Conservation (phyloP, 345 rosid species). For the Arabidopsis arenosa region DNA sequence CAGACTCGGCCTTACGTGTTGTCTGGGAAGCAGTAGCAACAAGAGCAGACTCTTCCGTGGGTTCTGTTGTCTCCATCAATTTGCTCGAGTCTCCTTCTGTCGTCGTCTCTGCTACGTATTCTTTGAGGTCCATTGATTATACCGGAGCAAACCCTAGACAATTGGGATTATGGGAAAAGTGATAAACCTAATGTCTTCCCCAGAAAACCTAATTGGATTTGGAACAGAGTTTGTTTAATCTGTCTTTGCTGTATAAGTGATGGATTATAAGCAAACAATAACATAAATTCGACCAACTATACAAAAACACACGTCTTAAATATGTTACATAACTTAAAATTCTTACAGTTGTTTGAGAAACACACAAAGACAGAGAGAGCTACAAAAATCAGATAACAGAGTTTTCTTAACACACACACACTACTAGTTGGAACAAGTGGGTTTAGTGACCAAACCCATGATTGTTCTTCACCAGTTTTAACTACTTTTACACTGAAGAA, state of each 20-base stretch:
- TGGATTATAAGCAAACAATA: neutral
- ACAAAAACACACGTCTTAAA: neutral
- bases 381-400: constrained; percentile 6
- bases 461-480: constrained; percentile 34
- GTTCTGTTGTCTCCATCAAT: constrained; percentile 1
- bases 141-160: neutral
- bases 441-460: constrained; percentile 30
- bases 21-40: neutral
- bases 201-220: neutral
- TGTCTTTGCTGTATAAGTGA: neutral
- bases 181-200: too few species aligned
- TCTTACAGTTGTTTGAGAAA: constrained; percentile 17
- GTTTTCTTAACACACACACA: neutral
- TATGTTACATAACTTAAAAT: constrained; percentile 22
- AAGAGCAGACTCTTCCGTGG: neutral
- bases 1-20: neutral
- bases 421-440: constrained; percentile 28
- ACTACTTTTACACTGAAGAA: constrained; percentile 29
- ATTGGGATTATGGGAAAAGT: neutral
- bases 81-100: neutral
- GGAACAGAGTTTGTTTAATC: neutral
- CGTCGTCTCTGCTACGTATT: neutral
- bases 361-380: neutral
- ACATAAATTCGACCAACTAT: neutral
- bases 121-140: constrained; percentile 2